Base-by-base conservation (phyloP, 2,329 filamentous ascomycete genomes). In the Escovopsis sp. region DNA sequence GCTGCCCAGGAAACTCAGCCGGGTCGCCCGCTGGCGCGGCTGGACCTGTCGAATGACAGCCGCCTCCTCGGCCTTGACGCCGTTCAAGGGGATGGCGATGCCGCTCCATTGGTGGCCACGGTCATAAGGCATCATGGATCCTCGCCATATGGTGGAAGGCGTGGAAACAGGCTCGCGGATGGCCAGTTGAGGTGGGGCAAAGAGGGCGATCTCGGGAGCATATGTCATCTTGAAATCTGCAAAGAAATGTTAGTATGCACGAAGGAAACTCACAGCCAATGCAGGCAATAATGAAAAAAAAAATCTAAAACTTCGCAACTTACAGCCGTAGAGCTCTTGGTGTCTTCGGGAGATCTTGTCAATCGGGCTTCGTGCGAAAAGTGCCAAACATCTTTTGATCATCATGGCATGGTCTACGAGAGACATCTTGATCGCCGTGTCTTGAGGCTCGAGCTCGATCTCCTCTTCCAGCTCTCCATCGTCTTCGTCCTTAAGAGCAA, bases 351-450 rank as follows among this genome's bases (percentile, higher is more conserved):
- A 68, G 58, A 74, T 77, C 60, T 65, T 70, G 59, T 68, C 75
- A 59, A 73, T 77, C 34, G 61, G 72, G 65, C 70, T 77, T 59
- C 73, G 77, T 45, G 72, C 71, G 59, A 85, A 85, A 51, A 79
- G 70, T 4, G 69, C 69, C 48, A 96, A 62, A 53, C 85, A 89
- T 49, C 85, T 79, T 64, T 89, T 87, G 53, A 96, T 78, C 59
- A 85, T 80, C 46, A 94, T 73, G 3, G 86, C 85, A 59, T 96
- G 88, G 54, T 96, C 91, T 36, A 94, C 73, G 28, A 96, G 70
- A 1, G 86, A 84, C 58, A 88, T 83, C 55, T 82, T 82, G 49
- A 96, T 77, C 2, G 87, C 85, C 39, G 75, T 85, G 49, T 93
- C 81, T 52, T 87, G 71, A 0, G 73, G 67, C 19, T 76, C 66